These are phyloP conservation scores for Pyrenopolyporus hunteri DNA, from an alignment of 495 filamentous ascomycete genomes.

Conservation along the genomic window DNA sequence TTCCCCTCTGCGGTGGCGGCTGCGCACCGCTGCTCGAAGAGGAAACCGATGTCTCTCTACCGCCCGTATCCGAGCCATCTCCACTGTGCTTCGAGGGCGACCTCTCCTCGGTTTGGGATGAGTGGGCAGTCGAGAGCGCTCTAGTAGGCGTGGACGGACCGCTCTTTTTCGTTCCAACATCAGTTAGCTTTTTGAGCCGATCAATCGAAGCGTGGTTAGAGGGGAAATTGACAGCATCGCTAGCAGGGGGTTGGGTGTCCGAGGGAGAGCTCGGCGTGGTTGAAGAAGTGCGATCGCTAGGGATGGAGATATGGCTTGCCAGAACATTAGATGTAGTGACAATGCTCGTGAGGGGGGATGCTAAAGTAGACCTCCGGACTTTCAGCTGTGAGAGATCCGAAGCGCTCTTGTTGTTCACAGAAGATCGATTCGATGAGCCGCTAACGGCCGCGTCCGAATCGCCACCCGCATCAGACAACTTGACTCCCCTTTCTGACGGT, in stretches of 20 bases:
- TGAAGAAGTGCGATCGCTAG: conserved; percentile 61
- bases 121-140: conserved; percentile 67
- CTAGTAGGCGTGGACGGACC: conserved; percentile 86
- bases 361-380: conserved; percentile 55
- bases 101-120: conserved; percentile 48
- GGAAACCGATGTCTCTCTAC: conserved; percentile 49
- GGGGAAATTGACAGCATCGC: conserved; percentile 57
- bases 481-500: conserved; percentile 59
- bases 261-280: conserved; percentile 64
- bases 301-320: conserved; percentile 78
- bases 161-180: conserved; percentile 79
- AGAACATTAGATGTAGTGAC: conserved; percentile 69
- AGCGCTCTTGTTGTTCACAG: conserved; percentile 49
- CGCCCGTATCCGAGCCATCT: conserved; percentile 48
- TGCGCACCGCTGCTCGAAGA: conserved; percentile 53
- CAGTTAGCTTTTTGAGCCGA: conserved; percentile 87
- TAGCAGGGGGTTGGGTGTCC: conserved; percentile 52
- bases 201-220: conserved; percentile 64
- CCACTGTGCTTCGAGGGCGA: conserved; percentile 47
- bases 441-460: conserved; percentile 46
- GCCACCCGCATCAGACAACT: conserved; percentile 51
- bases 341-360: conserved; percentile 69
- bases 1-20: conserved; percentile 82
- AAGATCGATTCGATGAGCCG: conserved; percentile 38
- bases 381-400: conserved; percentile 50